Evolutionary conservation across 2,329 filamentous ascomycete species (phyloP).

Genomic region (Lachnellula willkommii): DNA sequence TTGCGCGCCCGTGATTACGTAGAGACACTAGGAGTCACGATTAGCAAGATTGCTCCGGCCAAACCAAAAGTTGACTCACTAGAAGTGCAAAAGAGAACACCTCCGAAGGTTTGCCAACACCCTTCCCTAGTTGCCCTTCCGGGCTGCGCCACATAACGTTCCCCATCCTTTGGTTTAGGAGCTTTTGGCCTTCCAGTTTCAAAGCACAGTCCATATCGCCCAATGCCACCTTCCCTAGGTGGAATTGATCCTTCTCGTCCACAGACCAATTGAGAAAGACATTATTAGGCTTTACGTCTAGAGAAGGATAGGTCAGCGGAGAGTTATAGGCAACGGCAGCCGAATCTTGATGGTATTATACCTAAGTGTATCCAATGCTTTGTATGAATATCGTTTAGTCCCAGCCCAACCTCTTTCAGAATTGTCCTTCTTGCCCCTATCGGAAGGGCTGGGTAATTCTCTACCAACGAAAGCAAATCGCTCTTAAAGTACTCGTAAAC

Average conservation of each 20-base stretch:
- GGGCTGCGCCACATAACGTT: slow-evolving; percentile 18
- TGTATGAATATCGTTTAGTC: slow-evolving; percentile 4
- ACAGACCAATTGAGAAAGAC: slow-evolving; percentile 9
- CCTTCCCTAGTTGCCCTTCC: slow-evolving; percentile 12
- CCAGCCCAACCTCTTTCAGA: slow-evolving; percentile 22
- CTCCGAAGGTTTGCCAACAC: slow-evolving; percentile 17
- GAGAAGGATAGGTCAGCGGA: not conserved
- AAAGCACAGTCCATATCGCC: slow-evolving; percentile 12
- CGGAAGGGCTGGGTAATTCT: slow-evolving; percentile 22
- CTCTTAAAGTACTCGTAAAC: slow-evolving; percentile 34
- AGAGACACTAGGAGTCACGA: slow-evolving; percentile 20
- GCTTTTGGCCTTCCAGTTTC: slow-evolving; percentile 9
- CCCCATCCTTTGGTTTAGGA: slow-evolving; percentile 7
- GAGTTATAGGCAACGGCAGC: not conserved
- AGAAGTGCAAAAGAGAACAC: slow-evolving; percentile 16
- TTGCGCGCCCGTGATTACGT: slow-evolving; percentile 25
- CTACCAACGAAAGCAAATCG: slow-evolving; percentile 33
- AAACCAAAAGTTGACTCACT: slow-evolving; percentile 8
- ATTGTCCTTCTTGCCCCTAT: slow-evolving; percentile 30
- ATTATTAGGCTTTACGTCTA: slow-evolving; percentile 10
- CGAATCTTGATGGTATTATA: not conserved
- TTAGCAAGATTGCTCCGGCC: slow-evolving; percentile 1
- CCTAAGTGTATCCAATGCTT: slow-evolving; percentile 16
- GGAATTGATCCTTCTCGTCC: slow-evolving; percentile 1
- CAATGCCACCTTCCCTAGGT: slow-evolving; percentile 4